Evolutionary conservation across 2,329 filamentous ascomycete species (phyloP).

Genomic region (Alternaria rosae): DNA sequence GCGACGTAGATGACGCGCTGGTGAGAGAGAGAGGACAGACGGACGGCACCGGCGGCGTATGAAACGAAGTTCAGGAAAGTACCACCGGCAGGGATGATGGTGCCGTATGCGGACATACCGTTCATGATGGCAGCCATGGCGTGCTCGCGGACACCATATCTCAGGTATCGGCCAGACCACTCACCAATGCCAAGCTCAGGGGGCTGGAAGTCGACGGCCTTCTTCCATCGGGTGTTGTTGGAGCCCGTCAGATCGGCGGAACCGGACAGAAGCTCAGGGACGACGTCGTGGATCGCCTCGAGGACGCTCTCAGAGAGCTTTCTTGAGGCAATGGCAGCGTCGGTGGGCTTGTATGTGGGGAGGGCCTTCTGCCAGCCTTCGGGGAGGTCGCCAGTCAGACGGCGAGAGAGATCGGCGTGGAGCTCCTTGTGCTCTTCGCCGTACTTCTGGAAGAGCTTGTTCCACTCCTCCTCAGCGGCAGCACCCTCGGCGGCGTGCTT

Average conservation of each 20-base stretch:
- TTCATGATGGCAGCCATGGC: conserved; percentile 93
- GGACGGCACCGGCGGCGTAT: conserved; percentile 93
- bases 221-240: conserved; percentile 99
- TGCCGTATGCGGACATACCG: conserved; percentile 94
- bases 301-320: conserved; percentile 97
- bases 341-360: conserved; percentile 86
- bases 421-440: conserved; percentile 77
- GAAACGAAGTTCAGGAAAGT: conserved; percentile 99
- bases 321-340: conserved; percentile 86
- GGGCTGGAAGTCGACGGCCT: conserved; percentile 95
- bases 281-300: conserved; percentile 78
- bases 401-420: conserved; percentile 80
- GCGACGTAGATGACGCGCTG: conserved; percentile 93
- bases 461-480: conserved; percentile 92
- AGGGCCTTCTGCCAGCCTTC: conserved; percentile 96
- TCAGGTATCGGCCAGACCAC: conserved; percentile 89
- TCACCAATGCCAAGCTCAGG: conserved; percentile 84
- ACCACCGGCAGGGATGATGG: conserved; percentile 89
- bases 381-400: conserved; percentile 82
- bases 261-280: conserved; percentile 93
- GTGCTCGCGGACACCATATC: conserved; percentile 92
- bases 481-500: conserved; percentile 87
- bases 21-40: conserved; percentile 90
- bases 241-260: conserved; percentile 98
- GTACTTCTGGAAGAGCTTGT: conserved; percentile 90